Evolutionary conservation across 2,329 filamentous ascomycete species (phyloP), one percentile per base, ranked within the genome.

Genomic region (Alternaria hordeiaustralica): DNA sequence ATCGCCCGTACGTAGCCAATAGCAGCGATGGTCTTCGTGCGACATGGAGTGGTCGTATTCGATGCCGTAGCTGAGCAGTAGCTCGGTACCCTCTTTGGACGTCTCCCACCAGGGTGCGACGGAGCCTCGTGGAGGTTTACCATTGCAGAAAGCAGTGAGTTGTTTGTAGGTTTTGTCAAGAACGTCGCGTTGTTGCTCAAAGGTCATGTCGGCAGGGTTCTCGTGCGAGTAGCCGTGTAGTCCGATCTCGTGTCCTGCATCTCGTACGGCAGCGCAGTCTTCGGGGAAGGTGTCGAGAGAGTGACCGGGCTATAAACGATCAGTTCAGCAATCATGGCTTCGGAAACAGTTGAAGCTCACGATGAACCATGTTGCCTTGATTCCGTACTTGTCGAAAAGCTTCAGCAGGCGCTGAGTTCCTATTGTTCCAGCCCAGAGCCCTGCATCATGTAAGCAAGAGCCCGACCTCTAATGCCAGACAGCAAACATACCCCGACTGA

Each of bases 51-150:
- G 89, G 70, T 92, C 89, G 71, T 92, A 92, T 68, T 90, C 88
- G 64, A 92, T 87, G 13, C 89, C 89, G 71, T 91, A 91, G 66
- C 83, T 84, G 15, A 91, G 82, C 70, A 91, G 81, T 15, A 92
- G 78, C 66, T 91, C 87, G 0, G 87, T 87, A 5, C 89, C 90
- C 73, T 92, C 90, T 66, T 87, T 85, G 63, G 86, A 89, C 0
- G 87, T 89, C 74, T 93, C 91, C 91, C 90, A 94, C 86, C 87
- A 94, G 0, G 92, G 92, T 0, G 90, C 91, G 0, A 93, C 91
- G 43, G 86, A 89, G 1, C 92, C 91, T 1, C 90, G 83, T 0
- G 92, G 92, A 1, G 89, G 89, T 79, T 92, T 92, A 6, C 91
- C 77, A 5, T 91, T 76, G 44, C 86, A 87, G 71, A 94, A 91